Percentiles rank a stretch among this genome's conserved stretches.
These are phyloP conservation scores for Rhodotorula sp. DNA, from an alignment of 1,284 basidiomycete species.

Conservation along the genomic window DNA sequence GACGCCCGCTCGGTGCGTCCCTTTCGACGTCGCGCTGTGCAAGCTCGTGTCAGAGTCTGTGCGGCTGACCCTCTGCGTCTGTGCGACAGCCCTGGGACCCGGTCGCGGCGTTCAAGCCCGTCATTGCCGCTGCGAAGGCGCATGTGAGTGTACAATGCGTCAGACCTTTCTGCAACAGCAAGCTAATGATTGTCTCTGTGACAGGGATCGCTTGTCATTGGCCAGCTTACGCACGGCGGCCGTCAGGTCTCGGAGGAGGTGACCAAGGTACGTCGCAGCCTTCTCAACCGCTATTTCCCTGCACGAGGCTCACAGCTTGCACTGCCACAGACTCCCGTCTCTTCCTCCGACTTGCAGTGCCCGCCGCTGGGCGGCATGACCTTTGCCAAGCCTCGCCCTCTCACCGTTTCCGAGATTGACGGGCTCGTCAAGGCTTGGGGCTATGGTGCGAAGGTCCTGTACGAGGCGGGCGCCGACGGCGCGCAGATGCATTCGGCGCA, in stretches of 20 bases:
- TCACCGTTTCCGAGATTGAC: slow-evolving; percentile 48
- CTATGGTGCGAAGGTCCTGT: slow-evolving; percentile 50
- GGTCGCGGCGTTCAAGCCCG: slow-evolving; percentile 49
- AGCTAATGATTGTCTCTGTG: too few species aligned
- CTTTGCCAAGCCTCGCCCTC: slow-evolving; percentile 49
- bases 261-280: slow-evolving; percentile 28
- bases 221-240: slow-evolving; percentile 55
- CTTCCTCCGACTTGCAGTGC: slow-evolving; percentile 47
- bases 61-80: too few species aligned
- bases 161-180: too few species aligned
- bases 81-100: slow-evolving; percentile 39
- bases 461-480: slow-evolving; percentile 44
- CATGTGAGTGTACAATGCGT: slow-evolving; percentile 29
- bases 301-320: background rate
- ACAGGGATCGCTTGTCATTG: slow-evolving; percentile 52
- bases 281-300: too few species aligned
- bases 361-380: slow-evolving; percentile 45
- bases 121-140: slow-evolving; percentile 52
- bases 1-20: slow-evolving; percentile 32
- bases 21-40: too few species aligned
- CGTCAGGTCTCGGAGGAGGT: slow-evolving; percentile 49
- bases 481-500: slow-evolving; percentile 50
- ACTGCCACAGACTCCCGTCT: slow-evolving; percentile 44
- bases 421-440: slow-evolving; percentile 52
- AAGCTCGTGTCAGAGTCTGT: too few species aligned